phyloP scores from a whole-genome alignment of 805 yeast genomes.

The Barnettozyma vustinii region DNA sequence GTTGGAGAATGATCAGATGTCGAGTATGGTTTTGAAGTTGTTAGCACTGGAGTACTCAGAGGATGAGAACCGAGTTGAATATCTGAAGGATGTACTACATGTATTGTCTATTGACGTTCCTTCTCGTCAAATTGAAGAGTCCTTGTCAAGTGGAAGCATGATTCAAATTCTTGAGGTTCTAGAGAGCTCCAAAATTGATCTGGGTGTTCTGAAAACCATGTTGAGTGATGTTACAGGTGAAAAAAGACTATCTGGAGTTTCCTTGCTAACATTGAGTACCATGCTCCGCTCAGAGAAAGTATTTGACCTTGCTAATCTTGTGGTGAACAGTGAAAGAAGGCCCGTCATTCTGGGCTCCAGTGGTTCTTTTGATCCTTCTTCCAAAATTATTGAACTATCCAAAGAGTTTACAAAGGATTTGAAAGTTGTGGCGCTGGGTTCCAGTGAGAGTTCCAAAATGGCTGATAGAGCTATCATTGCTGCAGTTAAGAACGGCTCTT shows the following conservation, averaged over 20 bases:
- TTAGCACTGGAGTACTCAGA: slow-evolving; percentile 1
- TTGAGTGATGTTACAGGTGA: not conserved
- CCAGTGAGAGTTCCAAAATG: slow-evolving; percentile 53
- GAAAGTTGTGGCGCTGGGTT: slow-evolving; percentile 62
- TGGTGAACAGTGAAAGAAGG: slow-evolving; percentile 15
- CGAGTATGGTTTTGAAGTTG: slow-evolving; percentile 9
- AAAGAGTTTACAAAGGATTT: slow-evolving; percentile 24
- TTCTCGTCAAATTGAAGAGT: not conserved
- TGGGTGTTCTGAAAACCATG: not conserved
- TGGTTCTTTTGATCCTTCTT: slow-evolving; percentile 63
- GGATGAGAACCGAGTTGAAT: not conserved
- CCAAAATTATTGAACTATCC: slow-evolving; percentile 44
- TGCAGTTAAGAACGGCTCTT: slow-evolving; percentile 45
- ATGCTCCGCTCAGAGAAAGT: slow-evolving; percentile 2
- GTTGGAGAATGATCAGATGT: slow-evolving; percentile 15
- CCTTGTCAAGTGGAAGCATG: not conserved
- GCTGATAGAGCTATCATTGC: slow-evolving; percentile 50
- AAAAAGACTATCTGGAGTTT: not conserved
- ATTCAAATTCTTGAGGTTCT: not conserved
- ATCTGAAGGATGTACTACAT: slow-evolving; percentile 11
- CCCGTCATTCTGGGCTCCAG: slow-evolving; percentile 54
- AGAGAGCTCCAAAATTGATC: not conserved
- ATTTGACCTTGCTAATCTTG: slow-evolving; percentile 29
- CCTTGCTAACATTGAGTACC: not conserved
- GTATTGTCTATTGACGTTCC: slow-evolving; percentile 7